Evolutionary conservation across 768 basidiomycete species (phyloP), one percentile per base, ranked within the genome.

Genomic region (Bullera alba): DNA sequence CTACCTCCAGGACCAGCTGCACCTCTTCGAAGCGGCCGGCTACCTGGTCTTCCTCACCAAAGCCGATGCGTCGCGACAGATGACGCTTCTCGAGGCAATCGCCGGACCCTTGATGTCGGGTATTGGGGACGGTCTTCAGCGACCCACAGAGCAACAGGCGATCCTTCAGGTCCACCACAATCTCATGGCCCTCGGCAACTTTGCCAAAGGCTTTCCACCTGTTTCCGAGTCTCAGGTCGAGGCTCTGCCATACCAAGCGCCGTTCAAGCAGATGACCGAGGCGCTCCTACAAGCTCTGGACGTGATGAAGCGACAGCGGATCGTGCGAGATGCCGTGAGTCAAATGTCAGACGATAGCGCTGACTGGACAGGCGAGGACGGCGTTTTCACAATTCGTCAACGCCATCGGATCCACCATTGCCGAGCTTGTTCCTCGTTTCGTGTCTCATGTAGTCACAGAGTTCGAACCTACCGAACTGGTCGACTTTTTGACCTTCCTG

Each of bases 201-300:
- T 96, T 48, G 86, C 91, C 29, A 95, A 95, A 74, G 95, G 95
- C 12, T 97, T 96, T 74, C 95, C 95, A 0, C 89, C 90, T 67
- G 85, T 85, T 63, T 86, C 87, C 36, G 81, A 79, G 15, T 81
- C 82, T 0, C 78, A 80, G 59, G 48, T 63, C 14, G 70, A 69
- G 35, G 46, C 58, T 2, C 55, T 69, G 6, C 81, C 80, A 27
- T 84, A 83, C 60, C 77, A 81, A 7, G 75, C 82, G 17, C 86
- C 89, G 0, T 95, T 97, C 73, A 79, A 80, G 52, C 82, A 87
- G 69, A 81, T 87, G 62, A 86, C 88, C 0, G 86, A 92, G 67
- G 84, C 84, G 1, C 85, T 96, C 51, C 74, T 97, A 39, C 83
- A 88, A 35, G 87, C 84, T 37, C 75, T 97, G 16, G 87, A 92